These are phyloP conservation scores for Aureobasidium pullulans DNA, from an alignment of 2,329 filamentous ascomycete genomes.

Conservation along the genomic window DNA sequence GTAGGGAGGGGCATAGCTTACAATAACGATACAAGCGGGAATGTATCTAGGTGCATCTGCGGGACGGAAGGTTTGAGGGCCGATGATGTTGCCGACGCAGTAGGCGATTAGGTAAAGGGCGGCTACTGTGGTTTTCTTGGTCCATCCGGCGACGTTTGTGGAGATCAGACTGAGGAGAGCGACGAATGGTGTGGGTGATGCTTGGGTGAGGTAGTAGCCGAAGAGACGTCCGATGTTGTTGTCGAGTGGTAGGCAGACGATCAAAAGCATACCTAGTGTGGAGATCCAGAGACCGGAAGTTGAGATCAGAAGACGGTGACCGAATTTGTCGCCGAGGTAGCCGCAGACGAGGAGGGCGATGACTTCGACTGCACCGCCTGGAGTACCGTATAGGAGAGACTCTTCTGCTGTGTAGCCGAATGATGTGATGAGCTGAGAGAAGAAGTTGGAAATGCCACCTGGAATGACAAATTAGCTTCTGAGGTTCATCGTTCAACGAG, in stretches of 20 bases:
- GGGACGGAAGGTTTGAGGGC: constrained; percentile 51
- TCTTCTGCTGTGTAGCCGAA: constrained; percentile 60
- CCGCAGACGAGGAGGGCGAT: constrained; percentile 50
- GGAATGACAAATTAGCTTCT: constrained; percentile 7
- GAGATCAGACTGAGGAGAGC: constrained; percentile 56
- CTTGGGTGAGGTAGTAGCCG: constrained; percentile 60
- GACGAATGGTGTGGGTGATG: constrained; percentile 55
- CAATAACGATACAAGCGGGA: constrained; percentile 53
- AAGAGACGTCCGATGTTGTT: constrained; percentile 53
- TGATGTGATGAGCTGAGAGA: constrained; percentile 51
- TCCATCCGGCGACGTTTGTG: constrained; percentile 53
- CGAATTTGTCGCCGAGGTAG: constrained; percentile 49
- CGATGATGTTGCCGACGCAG: constrained; percentile 49
- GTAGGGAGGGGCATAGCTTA: not conserved
- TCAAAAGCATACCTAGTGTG: constrained; percentile 57
- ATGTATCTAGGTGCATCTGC: constrained; percentile 53
- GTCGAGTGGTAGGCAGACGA: constrained; percentile 53
- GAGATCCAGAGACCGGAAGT: constrained; percentile 44
- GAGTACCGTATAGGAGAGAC: constrained; percentile 57
- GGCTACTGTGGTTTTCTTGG: constrained; percentile 53
- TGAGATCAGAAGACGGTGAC: constrained; percentile 51
- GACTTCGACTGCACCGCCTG: constrained; percentile 59
- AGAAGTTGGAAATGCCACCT: constrained; percentile 53
- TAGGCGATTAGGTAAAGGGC: constrained; percentile 48
- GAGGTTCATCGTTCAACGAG: not conserved